Evolutionary conservation across 228 moss, liverwort and hornwort genomes (phyloP), one percentile per base, ranked within the genome.

Genomic region (Sphagnum fallax): DNA sequence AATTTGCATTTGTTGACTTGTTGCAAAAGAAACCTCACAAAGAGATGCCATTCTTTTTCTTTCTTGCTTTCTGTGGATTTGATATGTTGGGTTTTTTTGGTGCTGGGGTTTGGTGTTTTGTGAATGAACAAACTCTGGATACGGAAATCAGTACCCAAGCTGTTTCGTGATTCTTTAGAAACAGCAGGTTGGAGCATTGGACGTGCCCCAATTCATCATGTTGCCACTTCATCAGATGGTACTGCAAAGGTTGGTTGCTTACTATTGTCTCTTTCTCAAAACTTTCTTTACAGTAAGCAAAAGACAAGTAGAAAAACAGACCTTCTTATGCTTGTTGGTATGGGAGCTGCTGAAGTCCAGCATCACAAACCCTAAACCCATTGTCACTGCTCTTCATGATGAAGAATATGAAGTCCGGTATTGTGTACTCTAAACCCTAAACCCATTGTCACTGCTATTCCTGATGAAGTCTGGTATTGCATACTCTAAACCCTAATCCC

Each of bases 101-200:
- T 32, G 32, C 2, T 2, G 32, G 32, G 32, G 32, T 32, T 32
- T 32, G 0, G 32, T 32, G 32, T 7, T 61, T 15, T 62, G 32
- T 62, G 61, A 15, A 62, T 62, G 61, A 62, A 62, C 61, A 62
- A 60, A 62, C 47, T 12, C 63, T 85, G 70, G 70, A 18, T 88
- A 32, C 2, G 32, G 80, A 87, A 79, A 76, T 75, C 87, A 98
- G 98, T 98, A 84, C 98, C 98, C 15, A 92, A 92, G 73, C 72
- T 81, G 57, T 81, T 98, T 75, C 94, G 87, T 52, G 76, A 86
- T 72, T 73, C 82, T 49, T 84, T 98, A 72, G 77, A 73, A 52
- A 75, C 76, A 64, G 92, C 87, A 69, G 98, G 94, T 75, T 98
- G 98, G 98, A 91, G 84, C 74, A 83, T 92, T n/a, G 98, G 98